Evolutionary conservation across 2,329 filamentous ascomycete genomes (phyloP).

Genomic region (Amesomyces nigricolor): DNA sequence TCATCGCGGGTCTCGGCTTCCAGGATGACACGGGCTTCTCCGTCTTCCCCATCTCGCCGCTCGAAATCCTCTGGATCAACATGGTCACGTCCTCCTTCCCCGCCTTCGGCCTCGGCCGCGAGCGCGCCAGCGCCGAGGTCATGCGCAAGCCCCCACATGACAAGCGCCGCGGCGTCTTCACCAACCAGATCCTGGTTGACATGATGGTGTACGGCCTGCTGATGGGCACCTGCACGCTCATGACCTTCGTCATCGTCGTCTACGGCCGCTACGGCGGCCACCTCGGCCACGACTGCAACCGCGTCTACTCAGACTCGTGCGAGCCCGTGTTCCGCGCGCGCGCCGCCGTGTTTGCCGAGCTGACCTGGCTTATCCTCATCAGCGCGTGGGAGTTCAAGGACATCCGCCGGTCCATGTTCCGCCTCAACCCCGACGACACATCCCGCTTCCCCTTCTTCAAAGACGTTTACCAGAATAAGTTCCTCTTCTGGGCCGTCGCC

Average conservation of each 20-base stretch:
- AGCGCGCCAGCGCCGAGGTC: conserved; percentile 67
- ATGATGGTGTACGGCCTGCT: conserved; percentile 74
- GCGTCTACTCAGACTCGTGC: conserved; percentile 50
- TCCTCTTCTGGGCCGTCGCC: conserved; percentile 63
- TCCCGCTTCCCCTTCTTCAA: conserved; percentile 50
- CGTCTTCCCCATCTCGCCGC: conserved; percentile 78
- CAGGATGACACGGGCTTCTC: conserved; percentile 66
- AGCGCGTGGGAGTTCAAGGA: conserved; percentile 75
- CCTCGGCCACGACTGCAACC: conserved; percentile 60
- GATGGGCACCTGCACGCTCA: conserved; percentile 65
- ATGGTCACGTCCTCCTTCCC: conserved; percentile 86
- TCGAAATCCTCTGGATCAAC: conserved; percentile 91
- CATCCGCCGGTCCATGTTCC: conserved; percentile 65
- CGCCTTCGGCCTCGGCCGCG: conserved; percentile 81
- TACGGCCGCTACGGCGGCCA: conserved; percentile 51
- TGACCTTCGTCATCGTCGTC: conserved; percentile 60
- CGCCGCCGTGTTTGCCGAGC: conserved; percentile 65
- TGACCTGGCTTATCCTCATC: conserved; percentile 69
- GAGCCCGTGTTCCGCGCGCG: conserved; percentile 61
- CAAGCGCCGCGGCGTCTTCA: conserved; percentile 64
- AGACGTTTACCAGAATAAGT: conserved; percentile 64
- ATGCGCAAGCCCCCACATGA: conserved; percentile 76
- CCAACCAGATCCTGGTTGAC: conserved; percentile 68
- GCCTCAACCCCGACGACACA: conserved; percentile 50
- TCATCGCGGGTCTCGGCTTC: conserved; percentile 77